Conservation (phyloP, 1,139 yeast species). For the Ogataea hybrid region DNA sequence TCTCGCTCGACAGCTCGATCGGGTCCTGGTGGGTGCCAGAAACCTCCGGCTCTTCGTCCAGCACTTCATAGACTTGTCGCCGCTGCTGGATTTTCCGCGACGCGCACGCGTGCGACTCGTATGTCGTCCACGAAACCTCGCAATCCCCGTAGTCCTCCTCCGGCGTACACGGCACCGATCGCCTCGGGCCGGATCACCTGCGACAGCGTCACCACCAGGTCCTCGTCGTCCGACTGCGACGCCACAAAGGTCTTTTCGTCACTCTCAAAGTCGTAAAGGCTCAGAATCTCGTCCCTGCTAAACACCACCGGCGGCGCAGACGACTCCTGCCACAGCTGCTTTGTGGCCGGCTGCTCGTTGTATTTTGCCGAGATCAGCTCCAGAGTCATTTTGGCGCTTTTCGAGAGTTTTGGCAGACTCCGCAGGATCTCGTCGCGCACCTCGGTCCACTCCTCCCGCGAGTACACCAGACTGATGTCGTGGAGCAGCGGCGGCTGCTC, state of each 20-base stretch:
- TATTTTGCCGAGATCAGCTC: slow-evolving; percentile 19
- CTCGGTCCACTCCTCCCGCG: slow-evolving; percentile 24
- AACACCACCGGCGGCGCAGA: slow-evolving; percentile 17
- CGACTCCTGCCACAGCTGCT: slow-evolving; percentile 19
- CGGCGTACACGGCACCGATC: slow-evolving; percentile 13
- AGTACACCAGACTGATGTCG: slow-evolving; percentile 17
- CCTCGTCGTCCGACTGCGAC: slow-evolving; percentile 14
- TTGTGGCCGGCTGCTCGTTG: slow-evolving; percentile 7
- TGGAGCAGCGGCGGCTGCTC: slow-evolving; percentile 1
- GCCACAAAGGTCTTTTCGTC: slow-evolving; percentile 16
- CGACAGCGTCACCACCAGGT: slow-evolving; percentile 16
- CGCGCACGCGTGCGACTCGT: slow-evolving; percentile 6
- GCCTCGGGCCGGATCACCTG: slow-evolving; percentile 13
- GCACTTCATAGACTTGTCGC: neutral
- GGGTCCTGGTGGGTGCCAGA: slow-evolving; percentile 24
- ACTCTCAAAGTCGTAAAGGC: slow-evolving; percentile 18
- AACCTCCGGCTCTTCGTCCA: neutral
- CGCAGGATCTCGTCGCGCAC: slow-evolving; percentile 17
- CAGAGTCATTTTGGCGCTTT: slow-evolving; percentile 16
- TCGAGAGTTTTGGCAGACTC: slow-evolving; percentile 21
- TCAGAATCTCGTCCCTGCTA: slow-evolving; percentile 17
- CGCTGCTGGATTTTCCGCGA: slow-evolving; percentile 4
- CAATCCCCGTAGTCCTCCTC: slow-evolving; percentile 12
- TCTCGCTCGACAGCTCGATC: slow-evolving; percentile 12
- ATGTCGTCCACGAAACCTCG: slow-evolving; percentile 10